Base-by-base conservation (phyloP, 768 basidiomycete species). In the Suillus decipiens region DNA sequence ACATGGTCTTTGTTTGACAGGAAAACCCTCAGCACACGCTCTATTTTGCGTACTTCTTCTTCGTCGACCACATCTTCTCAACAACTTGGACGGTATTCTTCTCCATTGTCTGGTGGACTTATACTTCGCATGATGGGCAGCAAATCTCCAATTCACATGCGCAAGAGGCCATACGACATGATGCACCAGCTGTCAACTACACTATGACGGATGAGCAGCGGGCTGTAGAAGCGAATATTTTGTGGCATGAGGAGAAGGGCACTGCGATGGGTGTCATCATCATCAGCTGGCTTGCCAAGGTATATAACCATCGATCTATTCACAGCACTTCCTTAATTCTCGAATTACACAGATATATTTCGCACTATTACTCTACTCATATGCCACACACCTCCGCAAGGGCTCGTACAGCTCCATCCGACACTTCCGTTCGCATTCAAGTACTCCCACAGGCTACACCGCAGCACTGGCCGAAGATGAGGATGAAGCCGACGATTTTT, bases 11-110 rank as follows among this genome's bases (percentile, higher is more conserved):
- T 59, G n/a, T 61, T 50, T 28, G 33, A 33, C 78, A 99, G 96
- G 97, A 99, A 82, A 87, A 96, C 69, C 82, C 95, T 3, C 86
- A 87, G 64, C 86, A 92, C 62, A 87, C 90, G 4, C 83, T 96
- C 22, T 90, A 93, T 68, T 93, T 97, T 74, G 92, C 96, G 0
- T 96, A 99, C 74, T 77, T 95, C 39, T 99, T 94, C 79, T 86
- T 91, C 63, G 85, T 92, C 62, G 97, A 99, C 76, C 96, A 99
- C 76, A 75, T 97, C 62, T 79, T 99, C 64, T 90, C 89, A 17
- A 95, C 96, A 1, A 78, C 89, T 0, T 98, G 93, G 90, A 96
- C 95, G n/a, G 82, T 90, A 47, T 92, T 92, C 71, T 99, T 99
- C 66, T 92, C 88, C 43, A 83, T 93, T 24, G 78, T 83, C 45